Conservation (phyloP, 2,329 filamentous ascomycete genomes). For the Epichloe bromicola region DNA sequence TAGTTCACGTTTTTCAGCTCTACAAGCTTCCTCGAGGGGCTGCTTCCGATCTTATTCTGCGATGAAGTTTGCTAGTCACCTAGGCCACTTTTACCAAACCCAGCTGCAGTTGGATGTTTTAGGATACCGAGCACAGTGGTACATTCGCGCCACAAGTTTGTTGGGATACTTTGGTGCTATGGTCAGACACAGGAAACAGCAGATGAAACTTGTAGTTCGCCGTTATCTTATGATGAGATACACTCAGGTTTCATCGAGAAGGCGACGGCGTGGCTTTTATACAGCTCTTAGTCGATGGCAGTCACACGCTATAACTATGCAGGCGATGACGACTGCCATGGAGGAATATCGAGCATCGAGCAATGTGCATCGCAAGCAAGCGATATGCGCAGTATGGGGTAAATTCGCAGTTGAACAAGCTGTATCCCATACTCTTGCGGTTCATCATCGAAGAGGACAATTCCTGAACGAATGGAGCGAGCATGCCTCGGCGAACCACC, state of each 20-base stretch:
- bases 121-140: slow-evolving; percentile 17
- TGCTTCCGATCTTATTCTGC: background rate
- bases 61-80: background rate
- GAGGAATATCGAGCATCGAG: slow-evolving; percentile 8
- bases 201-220: slow-evolving; percentile 17
- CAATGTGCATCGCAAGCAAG: slow-evolving; percentile 6
- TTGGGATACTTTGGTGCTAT: slow-evolving; percentile 15
- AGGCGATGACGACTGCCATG: slow-evolving; percentile 8
- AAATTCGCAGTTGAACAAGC: background rate
- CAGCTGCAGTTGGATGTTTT: slow-evolving; percentile 10
- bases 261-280: slow-evolving; percentile 21
- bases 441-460: background rate
- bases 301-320: slow-evolving; percentile 6
- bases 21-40: background rate
- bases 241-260: slow-evolving; percentile 19
- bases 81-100: background rate
- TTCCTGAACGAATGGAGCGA: slow-evolving; percentile 11
- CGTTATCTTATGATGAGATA: slow-evolving; percentile 23
- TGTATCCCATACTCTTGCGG: background rate
- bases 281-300: slow-evolving; percentile 19
- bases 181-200: slow-evolving; percentile 14
- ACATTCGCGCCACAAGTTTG: slow-evolving; percentile 17
- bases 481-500: slow-evolving; percentile 11
- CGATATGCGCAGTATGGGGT: slow-evolving; percentile 11
- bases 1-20: background rate